These are phyloP conservation scores for Petunia axillaris DNA, from an alignment of 257 asterid genomes.

Conservation along the genomic window DNA sequence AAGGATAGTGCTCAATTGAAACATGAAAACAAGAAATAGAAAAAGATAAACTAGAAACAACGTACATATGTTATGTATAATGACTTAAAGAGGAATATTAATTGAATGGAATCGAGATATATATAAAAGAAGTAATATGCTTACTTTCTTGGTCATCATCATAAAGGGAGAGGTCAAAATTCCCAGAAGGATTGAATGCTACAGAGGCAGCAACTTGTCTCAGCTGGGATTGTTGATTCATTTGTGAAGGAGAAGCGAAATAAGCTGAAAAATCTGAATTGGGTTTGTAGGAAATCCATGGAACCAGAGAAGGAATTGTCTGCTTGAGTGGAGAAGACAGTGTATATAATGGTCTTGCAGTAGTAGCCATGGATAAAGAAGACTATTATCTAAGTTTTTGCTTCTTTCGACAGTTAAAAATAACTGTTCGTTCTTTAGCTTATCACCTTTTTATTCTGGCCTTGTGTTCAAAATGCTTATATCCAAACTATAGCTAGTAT, in stretches of 20 bases:
- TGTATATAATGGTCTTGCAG: conserved; percentile 56
- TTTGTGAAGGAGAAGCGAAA: conserved; percentile 21
- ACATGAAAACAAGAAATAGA: not conserved
- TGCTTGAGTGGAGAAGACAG: conserved; percentile 50
- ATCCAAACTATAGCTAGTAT: conserved; percentile 17
- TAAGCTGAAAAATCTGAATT: conserved; percentile 25
- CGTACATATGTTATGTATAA: not conserved
- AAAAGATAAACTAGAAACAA: not conserved
- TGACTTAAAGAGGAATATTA: not conserved
- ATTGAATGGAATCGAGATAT: not conserved
- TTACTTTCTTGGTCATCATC: conserved; percentile 62
- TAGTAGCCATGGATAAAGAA: conserved; percentile 55
- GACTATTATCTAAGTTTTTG: not conserved
- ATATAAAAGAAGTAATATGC: not conserved
- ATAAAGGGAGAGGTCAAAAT: conserved; percentile 62
- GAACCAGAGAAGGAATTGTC: conserved; percentile 34
- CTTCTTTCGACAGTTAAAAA: not conserved
- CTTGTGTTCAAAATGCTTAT: conserved; percentile 30
- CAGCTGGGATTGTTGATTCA: conserved; percentile 26
- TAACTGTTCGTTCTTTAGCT: not conserved
- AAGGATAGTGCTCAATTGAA: not conserved
- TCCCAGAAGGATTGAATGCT: conserved; percentile 81
- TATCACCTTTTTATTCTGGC: conserved; percentile 27
- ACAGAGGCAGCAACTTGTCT: conserved; percentile 50
- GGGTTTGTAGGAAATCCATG: conserved; percentile 44